Base-by-base conservation (phyloP, 164 flowering plant genomes). In the Protea cynaroides region DNA sequence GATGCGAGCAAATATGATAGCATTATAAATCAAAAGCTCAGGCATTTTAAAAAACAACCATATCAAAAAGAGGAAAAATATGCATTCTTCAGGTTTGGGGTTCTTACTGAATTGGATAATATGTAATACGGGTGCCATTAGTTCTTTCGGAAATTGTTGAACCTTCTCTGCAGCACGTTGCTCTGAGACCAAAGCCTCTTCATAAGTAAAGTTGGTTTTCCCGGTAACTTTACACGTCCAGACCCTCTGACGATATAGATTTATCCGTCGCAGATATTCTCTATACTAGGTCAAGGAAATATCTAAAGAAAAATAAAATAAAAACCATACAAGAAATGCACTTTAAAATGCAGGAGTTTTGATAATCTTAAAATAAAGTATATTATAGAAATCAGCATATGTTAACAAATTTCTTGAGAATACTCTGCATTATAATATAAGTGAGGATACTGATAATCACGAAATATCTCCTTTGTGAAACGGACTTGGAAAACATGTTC, bases 151-250 rank as follows among this genome's bases (percentile, higher is more conserved):
- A 52, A 92, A 80, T 72, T 80, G 81, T 60, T 84, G 92, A 76
- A 83, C 84, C 79, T 82, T 88, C 70, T 89, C 84, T 17, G 70
- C 61, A 23, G 96, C 96, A 56, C 65, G 80, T 59, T 73, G 79
- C 69, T 94, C 99, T 23, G 96, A 91, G 62, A 85, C 89, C 81
- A 94, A 76, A 44, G 99, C 96, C 80, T 94, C 99, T 71, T 94
- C 99, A 75, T 79, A 94, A 5, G 99, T 94, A 80, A 94, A 75
- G 67, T 86, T 86, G 66, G 69, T 59, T 70, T 91, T 94, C 55
- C 88, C 97, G 63, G 90, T 89, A 64, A 81, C 81, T 76, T 89
- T 86, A 71, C 99, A 94, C 14, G 81, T 82, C 99, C 99, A 94
- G 40, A 85, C 68, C 68, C 96, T 79, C 65, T 77, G 82, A 2